Percentiles rank a stretch among this genome's conserved stretches.
Conservation (phyloP, 257 asterid genomes). For the Fraxinus cuspidata region DNA sequence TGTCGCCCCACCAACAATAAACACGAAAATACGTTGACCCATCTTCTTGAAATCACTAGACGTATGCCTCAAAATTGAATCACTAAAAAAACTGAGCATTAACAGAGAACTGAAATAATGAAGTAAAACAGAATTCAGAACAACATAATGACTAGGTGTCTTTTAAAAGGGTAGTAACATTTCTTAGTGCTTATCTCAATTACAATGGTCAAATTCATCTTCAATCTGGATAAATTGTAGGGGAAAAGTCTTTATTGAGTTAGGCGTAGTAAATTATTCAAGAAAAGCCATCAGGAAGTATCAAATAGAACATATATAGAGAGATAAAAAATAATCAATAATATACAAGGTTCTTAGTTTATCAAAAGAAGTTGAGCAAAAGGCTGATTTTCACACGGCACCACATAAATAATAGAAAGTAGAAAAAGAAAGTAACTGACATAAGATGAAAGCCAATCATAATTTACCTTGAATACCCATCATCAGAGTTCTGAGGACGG, state of each 20-base stretch:
- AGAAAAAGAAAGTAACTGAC: conserved; percentile 14
- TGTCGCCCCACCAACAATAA: conserved; percentile 95
- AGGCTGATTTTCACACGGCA: conserved; percentile 3
- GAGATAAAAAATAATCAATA: too few species aligned
- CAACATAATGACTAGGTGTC: too few species aligned
- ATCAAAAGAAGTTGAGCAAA: conserved; percentile 4
- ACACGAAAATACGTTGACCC: conserved; percentile 97
- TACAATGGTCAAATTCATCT: not conserved
- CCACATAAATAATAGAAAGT: not conserved
- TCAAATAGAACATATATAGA: too few species aligned
- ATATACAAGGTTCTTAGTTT: conserved; percentile 4
- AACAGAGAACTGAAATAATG: not conserved
- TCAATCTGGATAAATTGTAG: not conserved
- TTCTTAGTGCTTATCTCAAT: not conserved
- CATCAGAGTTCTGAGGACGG: conserved; percentile 94
- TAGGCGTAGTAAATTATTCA: not conserved
- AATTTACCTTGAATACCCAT: conserved; percentile 91
- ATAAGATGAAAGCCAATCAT: not conserved
- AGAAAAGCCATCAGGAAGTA: not conserved
- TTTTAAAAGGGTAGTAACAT: not conserved
- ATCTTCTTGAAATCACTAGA: conserved; percentile 93
- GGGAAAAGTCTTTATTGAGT: not conserved
- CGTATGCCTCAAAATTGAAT: conserved; percentile 84
- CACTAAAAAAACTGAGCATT: conserved; percentile 48
- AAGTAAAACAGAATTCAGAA: not conserved